Evolutionary conservation across 108 stramenopile species (phyloP), one percentile per base, ranked within the genome.

Genomic region (Nitzschia palea): DNA sequence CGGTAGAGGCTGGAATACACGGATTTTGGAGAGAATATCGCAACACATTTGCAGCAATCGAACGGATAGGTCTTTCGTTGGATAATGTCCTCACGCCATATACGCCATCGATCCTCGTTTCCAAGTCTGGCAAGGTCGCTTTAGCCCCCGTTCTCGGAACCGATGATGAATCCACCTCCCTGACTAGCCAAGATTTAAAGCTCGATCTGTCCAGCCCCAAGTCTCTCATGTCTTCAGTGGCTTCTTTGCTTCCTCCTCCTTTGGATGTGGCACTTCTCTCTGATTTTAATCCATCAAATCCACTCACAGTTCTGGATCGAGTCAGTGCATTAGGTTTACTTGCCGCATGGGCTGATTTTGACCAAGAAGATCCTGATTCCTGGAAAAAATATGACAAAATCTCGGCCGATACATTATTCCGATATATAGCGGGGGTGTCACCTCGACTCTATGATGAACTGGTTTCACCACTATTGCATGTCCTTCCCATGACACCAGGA

Each of bases 11-110:
- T 29, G 91, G 91, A n/a, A 69, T 93, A 22, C 91, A 93, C 68
- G 91, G 91, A 14, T 93, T 93, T 59, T 93, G 91, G 91, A 65
- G 91, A 52, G 91, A 89, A 73, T 93, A 93, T 55, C 55, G 61
- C n/a, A 93, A 93, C 54, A 89, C 88, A 9, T 88, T 88, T 71
- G 80, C 80, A n/a, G 73, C 75, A 17, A 86, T 93, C 58, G 75
- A 76, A 54, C 32, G 65, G 3, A 87, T 87, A 48, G 91, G 88
- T 29, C 57, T 93, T 3, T 50, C 83, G 28, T 31, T 89, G 1
- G 83, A 89, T 65, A 82, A 84, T 61, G 86, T 87, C 0, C 62
- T 93, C 73, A 79, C 86, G 10, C 74, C 70, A 22, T 93, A 67
- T 50, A 80, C 83, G 17, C 91, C 91, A 3, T 87, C 86, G 18